Evolutionary conservation across 2,329 filamentous ascomycete genomes (phyloP).

Genomic region (Coniochaeta prunicola): DNA sequence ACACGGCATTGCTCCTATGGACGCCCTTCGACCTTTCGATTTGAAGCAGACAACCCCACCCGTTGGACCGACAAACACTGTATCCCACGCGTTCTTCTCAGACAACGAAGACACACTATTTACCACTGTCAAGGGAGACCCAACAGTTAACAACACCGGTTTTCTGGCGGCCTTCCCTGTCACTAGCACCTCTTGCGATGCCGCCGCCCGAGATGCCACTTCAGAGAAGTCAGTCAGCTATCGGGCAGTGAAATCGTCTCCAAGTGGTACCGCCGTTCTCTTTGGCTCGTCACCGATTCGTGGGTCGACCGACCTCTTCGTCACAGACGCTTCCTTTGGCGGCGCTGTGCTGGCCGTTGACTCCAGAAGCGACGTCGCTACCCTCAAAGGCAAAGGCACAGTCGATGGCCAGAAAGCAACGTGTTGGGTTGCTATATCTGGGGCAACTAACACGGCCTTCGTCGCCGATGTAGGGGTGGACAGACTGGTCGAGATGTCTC

Average conservation of each 20-base stretch:
- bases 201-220: too few relatives aligned
- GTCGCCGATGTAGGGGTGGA: conserved; percentile 49
- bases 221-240: conserved; percentile 12
- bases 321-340: conserved; percentile 52
- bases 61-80: conserved; percentile 46
- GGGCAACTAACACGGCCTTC: conserved; percentile 41
- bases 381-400: conserved; percentile 26
- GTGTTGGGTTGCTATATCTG: conserved; percentile 49
- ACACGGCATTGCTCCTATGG: conserved; percentile 32
- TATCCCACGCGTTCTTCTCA: conserved; percentile 55
- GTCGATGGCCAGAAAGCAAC: conserved; percentile 46
- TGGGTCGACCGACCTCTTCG: conserved; percentile 36
- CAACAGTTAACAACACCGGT: conserved; percentile 44
- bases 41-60: conserved; percentile 52
- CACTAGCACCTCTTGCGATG: background rate
- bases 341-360: conserved; percentile 39
- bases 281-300: conserved; percentile 45
- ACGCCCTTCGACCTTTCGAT: conserved; percentile 37
- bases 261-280: conserved; percentile 45
- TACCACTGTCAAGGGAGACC: conserved; percentile 55
- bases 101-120: conserved; percentile 42
- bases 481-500: conserved; percentile 49
- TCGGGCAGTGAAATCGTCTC: conserved; percentile 30
- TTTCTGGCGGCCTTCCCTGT: conserved; percentile 47
- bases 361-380: conserved; percentile 19